Evolutionary conservation across 805 yeast species (phyloP).

Genomic region (Starmerella apis): DNA sequence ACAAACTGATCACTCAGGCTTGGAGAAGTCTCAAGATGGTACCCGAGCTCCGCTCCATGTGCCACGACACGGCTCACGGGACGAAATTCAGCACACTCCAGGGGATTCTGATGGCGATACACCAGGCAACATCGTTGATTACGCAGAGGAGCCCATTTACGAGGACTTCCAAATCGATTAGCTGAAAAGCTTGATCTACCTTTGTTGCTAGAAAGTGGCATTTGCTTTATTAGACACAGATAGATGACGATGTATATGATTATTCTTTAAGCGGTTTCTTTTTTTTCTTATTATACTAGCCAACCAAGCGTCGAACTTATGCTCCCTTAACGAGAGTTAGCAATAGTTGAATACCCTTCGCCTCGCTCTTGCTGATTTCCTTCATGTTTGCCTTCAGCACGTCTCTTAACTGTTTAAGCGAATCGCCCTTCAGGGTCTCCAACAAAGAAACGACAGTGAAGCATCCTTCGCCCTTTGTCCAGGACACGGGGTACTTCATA

Average conservation of each 20-base stretch:
- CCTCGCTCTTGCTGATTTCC: constrained; percentile 25
- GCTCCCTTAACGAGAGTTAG: constrained; percentile 24
- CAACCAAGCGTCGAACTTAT: too few species aligned
- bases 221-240: neutral
- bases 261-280: neutral
- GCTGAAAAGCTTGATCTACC: neutral
- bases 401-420: constrained; percentile 39
- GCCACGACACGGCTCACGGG: neutral
- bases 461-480: constrained; percentile 66
- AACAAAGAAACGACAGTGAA: constrained; percentile 72
- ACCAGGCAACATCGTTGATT: constrained; percentile 12
- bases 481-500: constrained; percentile 44
- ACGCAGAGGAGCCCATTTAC: constrained; percentile 14
- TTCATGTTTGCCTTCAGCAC: constrained; percentile 38
- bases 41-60: neutral
- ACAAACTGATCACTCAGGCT: neutral
- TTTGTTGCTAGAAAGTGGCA: neutral
- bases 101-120: constrained; percentile 2
- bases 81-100: neutral
- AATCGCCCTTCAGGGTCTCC: constrained; percentile 47
- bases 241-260: constrained; percentile 2
- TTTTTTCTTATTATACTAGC: neutral
- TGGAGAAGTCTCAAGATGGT: neutral
- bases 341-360: constrained; percentile 32
- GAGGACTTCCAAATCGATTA: constrained; percentile 18